These are phyloP conservation scores for Hibiscus mutabilis DNA, from an alignment of 345 rosid genomes.

Conservation along the genomic window DNA sequence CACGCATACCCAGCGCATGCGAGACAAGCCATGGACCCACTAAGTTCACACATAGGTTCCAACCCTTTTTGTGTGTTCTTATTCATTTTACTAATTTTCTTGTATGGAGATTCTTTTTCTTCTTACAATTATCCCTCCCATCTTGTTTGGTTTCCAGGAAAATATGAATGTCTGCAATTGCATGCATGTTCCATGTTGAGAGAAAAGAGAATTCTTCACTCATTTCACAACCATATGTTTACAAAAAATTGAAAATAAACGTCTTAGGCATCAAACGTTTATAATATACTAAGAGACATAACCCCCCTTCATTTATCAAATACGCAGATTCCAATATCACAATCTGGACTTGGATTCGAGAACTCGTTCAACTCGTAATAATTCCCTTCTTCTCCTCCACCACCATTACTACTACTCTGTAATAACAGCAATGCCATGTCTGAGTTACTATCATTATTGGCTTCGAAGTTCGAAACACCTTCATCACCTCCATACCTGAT, in stretches of 20 bases:
- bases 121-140: not conserved
- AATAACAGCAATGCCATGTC: conserved; percentile 36
- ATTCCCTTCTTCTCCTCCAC: conserved; percentile 41
- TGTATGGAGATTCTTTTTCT: not conserved
- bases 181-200: not conserved
- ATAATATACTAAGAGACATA: not conserved
- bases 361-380: conserved; percentile 36
- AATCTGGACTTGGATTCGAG: conserved; percentile 36
- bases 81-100: too few relatives aligned
- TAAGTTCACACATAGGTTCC: conserved; percentile 3
- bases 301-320: conserved; percentile 37
- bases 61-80: too few relatives aligned
- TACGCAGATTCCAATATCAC: conserved; percentile 50
- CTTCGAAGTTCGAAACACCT: conserved; percentile 26
- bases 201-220: conserved; percentile 15
- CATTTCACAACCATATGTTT: conserved; percentile 20
- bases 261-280: conserved; percentile 16
- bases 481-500: not conserved
- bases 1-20: conserved; percentile 40
- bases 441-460: not conserved
- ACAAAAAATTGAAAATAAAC: conserved; percentile 12
- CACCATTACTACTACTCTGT: conserved; percentile 27
- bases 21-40: conserved; percentile 30
- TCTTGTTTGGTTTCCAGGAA: too few relatives aligned
- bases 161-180: not conserved